These are phyloP conservation scores for Cercospora janseana DNA, from an alignment of 2,329 filamentous ascomycete genomes.

Conservation along the genomic window DNA sequence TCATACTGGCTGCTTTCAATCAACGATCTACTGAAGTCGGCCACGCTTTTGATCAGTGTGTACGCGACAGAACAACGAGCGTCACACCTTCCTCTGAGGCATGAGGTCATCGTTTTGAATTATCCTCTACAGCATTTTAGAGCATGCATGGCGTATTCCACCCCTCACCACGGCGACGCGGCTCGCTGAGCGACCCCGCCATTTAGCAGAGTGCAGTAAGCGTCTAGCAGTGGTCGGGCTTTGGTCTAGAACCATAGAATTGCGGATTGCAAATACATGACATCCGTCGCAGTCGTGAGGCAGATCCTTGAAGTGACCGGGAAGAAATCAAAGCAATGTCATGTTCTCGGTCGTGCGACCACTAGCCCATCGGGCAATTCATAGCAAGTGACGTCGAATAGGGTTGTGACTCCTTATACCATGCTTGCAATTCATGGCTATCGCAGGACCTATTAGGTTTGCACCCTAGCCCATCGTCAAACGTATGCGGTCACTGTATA, in stretches of 20 bases:
- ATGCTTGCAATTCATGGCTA: no score
- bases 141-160: slow-evolving; percentile 4
- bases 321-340: no score
- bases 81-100: neutral
- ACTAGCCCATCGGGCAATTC: no score
- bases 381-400: no score
- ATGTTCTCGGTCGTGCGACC: no score
- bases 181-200: slow-evolving; percentile 3
- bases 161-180: slow-evolving; percentile 9
- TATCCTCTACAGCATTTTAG: slow-evolving; percentile 1
- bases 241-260: neutral
- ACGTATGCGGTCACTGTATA: no score
- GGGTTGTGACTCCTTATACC: no score
- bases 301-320: no score
- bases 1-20: slow-evolving; percentile 18
- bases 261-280: neutral
- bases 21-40: neutral
- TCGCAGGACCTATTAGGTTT: no score
- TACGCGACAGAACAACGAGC: neutral
- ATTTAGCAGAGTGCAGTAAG: neutral
- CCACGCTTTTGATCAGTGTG: neutral
- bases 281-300: no score
- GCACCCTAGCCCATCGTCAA: no score
- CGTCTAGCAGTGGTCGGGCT: slow-evolving; percentile 5
- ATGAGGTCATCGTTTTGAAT: slow-evolving; percentile 4